phyloP scores from a whole-genome alignment of 2,329 filamentous ascomycete species.

The Paracoccidioides lutzii region DNA sequence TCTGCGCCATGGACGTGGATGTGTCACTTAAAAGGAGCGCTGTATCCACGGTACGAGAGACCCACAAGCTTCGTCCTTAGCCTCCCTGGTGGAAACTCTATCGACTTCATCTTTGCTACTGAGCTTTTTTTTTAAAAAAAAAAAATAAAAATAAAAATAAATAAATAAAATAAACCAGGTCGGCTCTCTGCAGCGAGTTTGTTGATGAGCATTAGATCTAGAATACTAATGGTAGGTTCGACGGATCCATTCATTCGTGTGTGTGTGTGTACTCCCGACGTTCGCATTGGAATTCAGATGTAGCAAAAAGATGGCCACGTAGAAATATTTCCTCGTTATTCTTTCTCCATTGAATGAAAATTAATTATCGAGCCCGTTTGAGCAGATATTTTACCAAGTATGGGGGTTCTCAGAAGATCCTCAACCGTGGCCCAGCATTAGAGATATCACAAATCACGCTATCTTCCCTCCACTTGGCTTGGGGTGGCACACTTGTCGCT shows the following conservation, averaged over 20 bases:
- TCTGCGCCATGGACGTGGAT: neutral
- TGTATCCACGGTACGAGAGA: neutral
- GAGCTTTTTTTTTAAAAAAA: too few species aligned
- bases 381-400: neutral
- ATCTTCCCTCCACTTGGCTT: neutral
- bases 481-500: constrained; percentile 1
- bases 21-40: neutral
- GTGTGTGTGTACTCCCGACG: too few species aligned
- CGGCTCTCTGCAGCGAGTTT: too few species aligned
- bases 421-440: neutral
- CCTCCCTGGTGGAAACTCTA: neutral
- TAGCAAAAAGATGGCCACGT: too few species aligned
- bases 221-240: too few species aligned
- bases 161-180: neutral
- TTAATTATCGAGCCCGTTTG: neutral
- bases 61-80: neutral
- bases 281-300: too few species aligned
- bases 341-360: neutral
- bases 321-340: too few species aligned
- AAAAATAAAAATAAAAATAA: neutral
- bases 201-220: too few species aligned
- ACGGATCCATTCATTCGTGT: too few species aligned
- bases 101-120: neutral
- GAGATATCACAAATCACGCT: neutral
- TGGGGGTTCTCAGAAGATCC: neutral